These are phyloP conservation scores for Dipodascopsis tothii DNA, from an alignment of 805 yeast species.

Conservation along the genomic window DNA sequence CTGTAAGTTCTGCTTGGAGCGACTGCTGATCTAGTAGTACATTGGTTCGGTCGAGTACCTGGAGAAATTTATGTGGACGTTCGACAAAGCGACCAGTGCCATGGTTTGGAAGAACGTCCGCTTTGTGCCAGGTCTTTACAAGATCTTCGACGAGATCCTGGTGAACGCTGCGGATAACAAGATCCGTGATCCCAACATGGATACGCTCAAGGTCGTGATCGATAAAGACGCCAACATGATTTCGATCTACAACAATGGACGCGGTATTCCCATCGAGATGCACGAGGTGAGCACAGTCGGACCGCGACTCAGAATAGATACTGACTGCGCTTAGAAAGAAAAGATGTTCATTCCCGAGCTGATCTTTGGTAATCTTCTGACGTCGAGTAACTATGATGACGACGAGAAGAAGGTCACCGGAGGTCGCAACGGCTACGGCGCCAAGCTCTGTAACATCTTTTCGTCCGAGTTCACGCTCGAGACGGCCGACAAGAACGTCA, in stretches of 20 bases:
- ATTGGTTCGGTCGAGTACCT: conserved; percentile 88
- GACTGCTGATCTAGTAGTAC: conserved; percentile 35
- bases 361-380: conserved; percentile 88
- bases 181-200: conserved; percentile 89
- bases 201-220: conserved; percentile 71
- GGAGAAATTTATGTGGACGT: conserved; percentile 78
- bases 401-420: conserved; percentile 93
- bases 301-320: background rate
- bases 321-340: conserved; percentile 45
- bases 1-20: conserved; percentile 31
- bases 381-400: conserved; percentile 94
- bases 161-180: conserved; percentile 99
- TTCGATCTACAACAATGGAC: conserved; percentile 83
- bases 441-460: conserved; percentile 91
- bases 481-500: conserved; percentile 69
- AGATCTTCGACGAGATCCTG: conserved; percentile 91
- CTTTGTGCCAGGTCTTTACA: conserved; percentile 92
- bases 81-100: conserved; percentile 53
- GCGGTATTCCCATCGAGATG: conserved; percentile 90
- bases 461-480: conserved; percentile 80
- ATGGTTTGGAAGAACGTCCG: conserved; percentile 52
- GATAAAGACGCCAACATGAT: conserved; percentile 67
- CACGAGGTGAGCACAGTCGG: conserved; percentile 39
- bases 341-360: conserved; percentile 90
- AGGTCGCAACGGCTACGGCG: conserved; percentile 98